Evolutionary conservation across 1,284 basidiomycete species (phyloP).

Genomic region (Mycosarcoma maydis): DNA sequence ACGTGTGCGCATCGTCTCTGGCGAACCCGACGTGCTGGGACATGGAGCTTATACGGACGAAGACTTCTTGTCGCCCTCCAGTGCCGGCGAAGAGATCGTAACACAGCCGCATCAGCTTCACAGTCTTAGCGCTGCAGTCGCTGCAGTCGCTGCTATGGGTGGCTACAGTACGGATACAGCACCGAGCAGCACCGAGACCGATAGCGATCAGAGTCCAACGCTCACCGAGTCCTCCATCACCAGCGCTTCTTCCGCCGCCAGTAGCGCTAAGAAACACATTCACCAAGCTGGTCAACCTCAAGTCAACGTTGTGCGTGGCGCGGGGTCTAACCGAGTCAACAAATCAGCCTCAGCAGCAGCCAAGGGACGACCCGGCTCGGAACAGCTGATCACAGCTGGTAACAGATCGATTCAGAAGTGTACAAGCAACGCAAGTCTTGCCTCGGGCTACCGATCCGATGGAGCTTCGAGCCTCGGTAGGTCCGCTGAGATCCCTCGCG

Average conservation of each 20-base stretch:
- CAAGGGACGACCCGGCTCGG: background rate
- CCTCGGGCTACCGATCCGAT: conserved; percentile 34
- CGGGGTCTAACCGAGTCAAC: background rate
- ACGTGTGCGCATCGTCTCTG: conserved; percentile 56
- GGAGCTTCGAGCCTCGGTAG: conserved; percentile 48
- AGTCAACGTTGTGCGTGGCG: conserved; percentile 2
- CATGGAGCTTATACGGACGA: conserved; percentile 46
- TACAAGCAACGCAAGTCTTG: conserved; percentile 32
- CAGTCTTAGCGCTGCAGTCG: conserved; percentile 45
- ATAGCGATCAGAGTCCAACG: conserved; percentile 33
- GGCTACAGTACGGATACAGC: conserved; percentile 32
- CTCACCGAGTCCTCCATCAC: conserved; percentile 43
- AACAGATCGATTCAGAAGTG: conserved; percentile 24
- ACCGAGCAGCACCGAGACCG: conserved; percentile 32
- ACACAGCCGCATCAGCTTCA: conserved; percentile 37
- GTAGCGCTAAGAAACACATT: conserved; percentile 8
- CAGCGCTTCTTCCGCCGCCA: conserved; percentile 15
- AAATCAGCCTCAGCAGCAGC: background rate
- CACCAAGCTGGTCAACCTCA: conserved; percentile 44
- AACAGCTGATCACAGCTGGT: conserved; percentile 3
- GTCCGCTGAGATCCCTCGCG: conserved; percentile 47
- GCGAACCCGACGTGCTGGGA: conserved; percentile 47
- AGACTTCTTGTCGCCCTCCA: conserved; percentile 36
- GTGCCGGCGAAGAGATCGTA: conserved; percentile 12
- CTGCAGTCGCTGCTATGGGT: conserved; percentile 40